Evolutionary conservation across 2,329 filamentous ascomycete genomes (phyloP).

Genomic region (Diplodia corticola): DNA sequence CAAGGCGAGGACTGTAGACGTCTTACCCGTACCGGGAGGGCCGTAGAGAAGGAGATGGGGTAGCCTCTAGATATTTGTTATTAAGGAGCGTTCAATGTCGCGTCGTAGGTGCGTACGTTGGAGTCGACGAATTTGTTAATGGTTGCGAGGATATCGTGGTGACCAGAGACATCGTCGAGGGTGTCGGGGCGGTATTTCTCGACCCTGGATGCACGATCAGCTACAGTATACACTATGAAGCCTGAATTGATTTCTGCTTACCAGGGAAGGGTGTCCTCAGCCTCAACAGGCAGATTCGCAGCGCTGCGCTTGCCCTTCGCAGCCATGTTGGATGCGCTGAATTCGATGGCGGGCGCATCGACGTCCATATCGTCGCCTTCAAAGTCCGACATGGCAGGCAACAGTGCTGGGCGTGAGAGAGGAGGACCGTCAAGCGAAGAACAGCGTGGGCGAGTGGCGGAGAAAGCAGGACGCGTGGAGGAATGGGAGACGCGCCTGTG

Average conservation of each 20-base stretch:
- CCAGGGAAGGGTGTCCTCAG: conserved; percentile 93
- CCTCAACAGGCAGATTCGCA: conserved; percentile 90
- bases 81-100: background rate
- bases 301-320: conserved; percentile 88
- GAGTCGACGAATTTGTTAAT: conserved; percentile 97
- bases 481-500: conserved; percentile 18
- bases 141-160: conserved; percentile 94
- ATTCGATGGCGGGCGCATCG: conserved; percentile 62
- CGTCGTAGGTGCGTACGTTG: conserved; percentile 57
- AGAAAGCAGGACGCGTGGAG: conserved; percentile 25
- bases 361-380: conserved; percentile 70
- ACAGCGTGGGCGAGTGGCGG: background rate
- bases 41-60: conserved; percentile 97
- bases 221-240: background rate
- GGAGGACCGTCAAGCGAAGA: background rate
- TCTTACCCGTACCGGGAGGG: conserved; percentile 95
- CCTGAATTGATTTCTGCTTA: conserved; percentile 41
- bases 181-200: conserved; percentile 94
- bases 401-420: background rate
- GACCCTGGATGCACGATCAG: conserved; percentile 60
- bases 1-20: conserved; percentile 90
- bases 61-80: conserved; percentile 57
- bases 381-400: conserved; percentile 52
- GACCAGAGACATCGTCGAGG: conserved; percentile 89
- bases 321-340: conserved; percentile 70